Conservation (phyloP, 345 rosid species). For the Corchorus olitorius region DNA sequence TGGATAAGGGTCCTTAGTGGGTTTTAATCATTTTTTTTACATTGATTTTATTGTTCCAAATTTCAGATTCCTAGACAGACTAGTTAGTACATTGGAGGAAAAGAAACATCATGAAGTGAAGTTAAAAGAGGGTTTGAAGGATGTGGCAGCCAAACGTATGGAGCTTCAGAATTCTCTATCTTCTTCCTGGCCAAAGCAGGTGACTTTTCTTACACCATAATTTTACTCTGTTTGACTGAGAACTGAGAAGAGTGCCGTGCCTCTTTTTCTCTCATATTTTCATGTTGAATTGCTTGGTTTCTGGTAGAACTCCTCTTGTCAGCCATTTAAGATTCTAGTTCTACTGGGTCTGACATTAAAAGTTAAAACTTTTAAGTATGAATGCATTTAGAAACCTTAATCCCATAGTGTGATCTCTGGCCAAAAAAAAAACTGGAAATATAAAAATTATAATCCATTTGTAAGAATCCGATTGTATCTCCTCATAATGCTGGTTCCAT, state of each 20-base stretch:
- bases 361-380: neutral
- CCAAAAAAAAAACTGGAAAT: neutral
- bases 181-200: conserved; percentile 98
- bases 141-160: conserved; percentile 76
- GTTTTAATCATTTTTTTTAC: neutral
- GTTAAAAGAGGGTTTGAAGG: conserved; percentile 80
- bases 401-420: neutral
- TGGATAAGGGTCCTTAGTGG: neutral
- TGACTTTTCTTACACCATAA: conserved; percentile 24
- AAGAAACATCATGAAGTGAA: conserved; percentile 83
- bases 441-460: neutral
- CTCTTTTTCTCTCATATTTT: neutral
- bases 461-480: neutral
- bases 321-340: neutral
- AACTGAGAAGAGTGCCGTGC: neutral
- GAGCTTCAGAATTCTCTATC: conserved; percentile 86
- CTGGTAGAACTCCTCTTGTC: neutral
- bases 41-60: conserved; percentile 16
- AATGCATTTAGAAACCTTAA: neutral
- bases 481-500: neutral
- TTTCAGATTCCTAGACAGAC: conserved; percentile 85
- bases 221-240: neutral
- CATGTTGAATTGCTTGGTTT: neutral
- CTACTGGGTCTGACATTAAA: neutral
- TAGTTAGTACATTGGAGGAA: conserved; percentile 78